These are phyloP conservation scores for Pseudocercospora fuligena DNA, from an alignment of 2,329 filamentous ascomycete genomes.

Conservation along the genomic window DNA sequence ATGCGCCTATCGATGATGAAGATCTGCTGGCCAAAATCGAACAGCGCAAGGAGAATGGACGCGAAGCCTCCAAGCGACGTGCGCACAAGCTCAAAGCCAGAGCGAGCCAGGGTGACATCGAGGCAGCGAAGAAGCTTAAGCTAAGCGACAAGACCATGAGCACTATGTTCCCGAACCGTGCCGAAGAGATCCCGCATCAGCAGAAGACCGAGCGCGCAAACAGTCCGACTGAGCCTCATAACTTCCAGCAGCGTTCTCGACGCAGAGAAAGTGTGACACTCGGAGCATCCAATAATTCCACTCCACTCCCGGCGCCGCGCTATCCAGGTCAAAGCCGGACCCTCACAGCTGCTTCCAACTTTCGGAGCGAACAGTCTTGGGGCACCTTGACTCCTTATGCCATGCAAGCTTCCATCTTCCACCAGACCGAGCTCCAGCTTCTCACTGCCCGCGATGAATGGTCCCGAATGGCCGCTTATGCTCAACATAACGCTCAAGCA, in stretches of 20 bases:
- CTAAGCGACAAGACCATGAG: conserved; percentile 22
- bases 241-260: background rate
- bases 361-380: background rate
- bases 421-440: background rate
- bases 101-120: conserved; percentile 17
- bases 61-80: conserved; percentile 19
- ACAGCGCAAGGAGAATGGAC: conserved; percentile 17
- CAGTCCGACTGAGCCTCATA: conserved; percentile 5
- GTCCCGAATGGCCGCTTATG: background rate
- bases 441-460: background rate
- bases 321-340: background rate
- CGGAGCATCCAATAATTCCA: background rate
- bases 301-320: background rate
- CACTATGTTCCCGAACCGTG: conserved; percentile 12
- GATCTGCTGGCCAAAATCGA: conserved; percentile 20
- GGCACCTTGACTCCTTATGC: background rate
- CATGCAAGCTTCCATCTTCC: background rate
- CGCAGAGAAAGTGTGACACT: background rate
- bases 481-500: background rate
- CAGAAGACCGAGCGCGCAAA: background rate
- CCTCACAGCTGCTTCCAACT: background rate
- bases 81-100: conserved; percentile 19
- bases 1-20: conserved; percentile 21
- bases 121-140: conserved; percentile 26
- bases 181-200: background rate